Evolutionary conservation across 176 grass and related monocot species (phyloP), one percentile per base, ranked within the genome.

Genomic region (Triticum monococcum): DNA sequence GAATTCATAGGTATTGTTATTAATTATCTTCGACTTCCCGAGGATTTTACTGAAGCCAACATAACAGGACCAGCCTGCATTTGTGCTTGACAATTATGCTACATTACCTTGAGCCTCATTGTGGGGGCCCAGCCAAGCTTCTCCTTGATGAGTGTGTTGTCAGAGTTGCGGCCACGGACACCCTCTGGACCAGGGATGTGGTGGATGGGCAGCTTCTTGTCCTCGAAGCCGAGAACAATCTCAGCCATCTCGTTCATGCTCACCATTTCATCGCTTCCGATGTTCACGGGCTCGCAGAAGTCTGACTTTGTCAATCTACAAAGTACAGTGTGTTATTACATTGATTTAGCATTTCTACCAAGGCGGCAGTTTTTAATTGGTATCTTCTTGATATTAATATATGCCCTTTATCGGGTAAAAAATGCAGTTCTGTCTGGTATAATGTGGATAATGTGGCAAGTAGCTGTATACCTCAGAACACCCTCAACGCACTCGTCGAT

Each of bases 191-290:
- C 92, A 0, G 89, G 86, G 37, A 94, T 91, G 81, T 90, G 88
- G 83, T 85, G 85, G 88, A 93, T 93, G 32, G 88, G 81, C 48
- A 93, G 77, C 81, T 90, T 33, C 45, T 85, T 93, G 71, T 85
- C 77, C 26, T 93, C 91, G 31, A 93, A 88, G 50, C 86, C 80
- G 18, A 91, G 86, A 60, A 94, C 71, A 64, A 91, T 91, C 37
- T 88, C 82, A 14, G 83, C 89, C 89, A 94, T 90, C 89, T 94
- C 86, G 3, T 94, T 94, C 89, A 94, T 94, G 86, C 92, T 94
- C n/a, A 94, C 92, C 92, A 91, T 90, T 91, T 94, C 92, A 13
- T 94, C 92, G 14, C 92, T 94, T 69, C 92, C 89, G 17, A 94
- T 90, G 83, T 94, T 94, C 43, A 91, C 92, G 35, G 92, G 92